These are phyloP conservation scores for Styphnolobium japonicum DNA, from an alignment of 306 rosid species.

Conservation along the genomic window DNA sequence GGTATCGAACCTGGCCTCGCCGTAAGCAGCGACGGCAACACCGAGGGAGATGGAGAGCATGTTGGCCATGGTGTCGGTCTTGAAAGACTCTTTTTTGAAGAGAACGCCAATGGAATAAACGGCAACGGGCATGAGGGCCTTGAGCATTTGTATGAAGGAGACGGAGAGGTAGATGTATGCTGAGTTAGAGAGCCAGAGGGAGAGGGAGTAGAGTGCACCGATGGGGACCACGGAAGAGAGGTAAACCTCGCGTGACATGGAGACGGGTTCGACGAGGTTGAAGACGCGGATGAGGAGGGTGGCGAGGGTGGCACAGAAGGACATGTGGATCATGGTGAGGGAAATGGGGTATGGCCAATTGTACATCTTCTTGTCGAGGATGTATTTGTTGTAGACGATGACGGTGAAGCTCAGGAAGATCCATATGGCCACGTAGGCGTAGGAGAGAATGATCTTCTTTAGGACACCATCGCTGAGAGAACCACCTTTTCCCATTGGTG, in stretches of 20 bases:
- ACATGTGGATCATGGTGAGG: constrained; percentile 73
- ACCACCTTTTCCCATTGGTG: constrained; percentile 55
- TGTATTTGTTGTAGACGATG: constrained; percentile 71
- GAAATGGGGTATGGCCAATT: constrained; percentile 62
- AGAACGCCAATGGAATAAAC: constrained; percentile 59
- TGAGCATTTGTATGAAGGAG: constrained; percentile 67
- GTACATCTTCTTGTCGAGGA: constrained; percentile 75
- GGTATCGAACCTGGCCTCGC: constrained; percentile 54
- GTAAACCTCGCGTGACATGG: constrained; percentile 56
- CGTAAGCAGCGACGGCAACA: constrained; percentile 57
- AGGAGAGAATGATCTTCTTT: constrained; percentile 57
- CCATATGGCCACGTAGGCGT: constrained; percentile 61
- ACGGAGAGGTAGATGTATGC: constrained; percentile 70
- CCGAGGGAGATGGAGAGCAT: constrained; percentile 65
- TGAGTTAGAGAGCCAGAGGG: constrained; percentile 69
- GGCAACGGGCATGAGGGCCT: constrained; percentile 68
- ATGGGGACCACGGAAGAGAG: constrained; percentile 63
- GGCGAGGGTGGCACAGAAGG: constrained; percentile 58
- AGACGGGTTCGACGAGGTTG: constrained; percentile 56
- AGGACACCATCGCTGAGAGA: constrained; percentile 50
- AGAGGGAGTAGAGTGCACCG: constrained; percentile 58
- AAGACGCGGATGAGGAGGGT: constrained; percentile 50
- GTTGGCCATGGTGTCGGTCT: constrained; percentile 53
- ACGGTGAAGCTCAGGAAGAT: constrained; percentile 67
- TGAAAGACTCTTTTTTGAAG: constrained; percentile 48